Evolutionary conservation across 148 eudicot genomes (phyloP).

Genomic region (Cornus controversa): DNA sequence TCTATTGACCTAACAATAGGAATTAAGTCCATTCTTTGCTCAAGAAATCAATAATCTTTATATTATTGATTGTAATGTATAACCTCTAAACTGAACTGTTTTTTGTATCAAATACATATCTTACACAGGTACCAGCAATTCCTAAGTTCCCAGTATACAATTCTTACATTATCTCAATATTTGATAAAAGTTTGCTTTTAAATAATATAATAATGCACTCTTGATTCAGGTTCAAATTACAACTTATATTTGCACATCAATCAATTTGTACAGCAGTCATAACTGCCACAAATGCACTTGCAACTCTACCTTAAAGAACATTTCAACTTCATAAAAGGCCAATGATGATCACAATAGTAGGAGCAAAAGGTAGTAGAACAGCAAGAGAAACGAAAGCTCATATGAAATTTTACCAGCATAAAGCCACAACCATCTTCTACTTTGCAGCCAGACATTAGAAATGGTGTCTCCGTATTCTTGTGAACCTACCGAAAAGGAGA

Average conservation of each 20-base stretch:
- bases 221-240: no score
- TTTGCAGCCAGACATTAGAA: conserved; percentile 96
- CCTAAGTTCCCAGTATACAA: not conserved
- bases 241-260: no score
- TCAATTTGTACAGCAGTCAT: no score
- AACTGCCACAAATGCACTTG: no score
- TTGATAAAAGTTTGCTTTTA: no score
- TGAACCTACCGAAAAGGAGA: conserved; percentile 44
- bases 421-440: conserved; percentile 94
- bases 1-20: not conserved
- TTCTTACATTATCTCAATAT: not conserved
- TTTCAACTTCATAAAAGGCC: no score
- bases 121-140: not conserved
- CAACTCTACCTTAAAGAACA: no score
- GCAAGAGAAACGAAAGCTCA: not conserved
- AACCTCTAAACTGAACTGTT: not conserved
- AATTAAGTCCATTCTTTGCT: not conserved
- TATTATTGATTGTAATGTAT: not conserved
- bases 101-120: not conserved
- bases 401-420: conserved; percentile 66
- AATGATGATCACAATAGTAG: no score
- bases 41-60: no score
- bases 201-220: no score
- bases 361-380: not conserved
- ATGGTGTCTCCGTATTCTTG: conserved; percentile 69